Evolutionary conservation across 495 filamentous ascomycete genomes (phyloP), one percentile per base, ranked within the genome.

Genomic region (Usnea hakonensis): DNA sequence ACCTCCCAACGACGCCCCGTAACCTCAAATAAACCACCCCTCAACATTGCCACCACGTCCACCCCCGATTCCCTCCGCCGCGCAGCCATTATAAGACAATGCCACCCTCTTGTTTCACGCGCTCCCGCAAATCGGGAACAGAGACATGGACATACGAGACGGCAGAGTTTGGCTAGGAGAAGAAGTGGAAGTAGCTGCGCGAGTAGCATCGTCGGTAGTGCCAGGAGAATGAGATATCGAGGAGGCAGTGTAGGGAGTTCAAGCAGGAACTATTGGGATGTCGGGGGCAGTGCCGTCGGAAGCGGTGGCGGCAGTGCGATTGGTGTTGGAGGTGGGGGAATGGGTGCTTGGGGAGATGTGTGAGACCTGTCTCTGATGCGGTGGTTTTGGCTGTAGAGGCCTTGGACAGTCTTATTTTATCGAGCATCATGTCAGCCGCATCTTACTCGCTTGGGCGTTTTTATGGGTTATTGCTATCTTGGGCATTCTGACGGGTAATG

Each of bases 261-360:
- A 1, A 65, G 64, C 19, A 55, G 87, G 61, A 85, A 89, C 77
- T 96, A 90, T 72, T 95, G 91, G 91, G 91, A 95, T 71, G 83
- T 93, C 56, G 89, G 89, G 28, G 87, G 83, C 5, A 61, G 59
- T 28, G 0, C 86, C 65, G 83, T 90, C 17, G 88, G 88, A 10
- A 90, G 85, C 61, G 63, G 50, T 26, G 64, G 55, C 26, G 87
- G 83, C 5, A 89, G 85, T 66, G 79, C 83, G 37, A 76, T 77
- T 36, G 77, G 75, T 23, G 55, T 64, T 35, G 63, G 62, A 56
- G 81, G 82, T 48, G 86, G 85, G 9, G 80, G 77, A 32, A 81
- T 90, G 73, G 87, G 89, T 26, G 83, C 81, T 56, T 91, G 88
- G 85, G 89, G 88, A 21, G 89, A 91, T 74, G 82, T 84, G 3